phyloP scores from a whole-genome alignment of 23 red algal species.

The Agarophyton chilense region DNA sequence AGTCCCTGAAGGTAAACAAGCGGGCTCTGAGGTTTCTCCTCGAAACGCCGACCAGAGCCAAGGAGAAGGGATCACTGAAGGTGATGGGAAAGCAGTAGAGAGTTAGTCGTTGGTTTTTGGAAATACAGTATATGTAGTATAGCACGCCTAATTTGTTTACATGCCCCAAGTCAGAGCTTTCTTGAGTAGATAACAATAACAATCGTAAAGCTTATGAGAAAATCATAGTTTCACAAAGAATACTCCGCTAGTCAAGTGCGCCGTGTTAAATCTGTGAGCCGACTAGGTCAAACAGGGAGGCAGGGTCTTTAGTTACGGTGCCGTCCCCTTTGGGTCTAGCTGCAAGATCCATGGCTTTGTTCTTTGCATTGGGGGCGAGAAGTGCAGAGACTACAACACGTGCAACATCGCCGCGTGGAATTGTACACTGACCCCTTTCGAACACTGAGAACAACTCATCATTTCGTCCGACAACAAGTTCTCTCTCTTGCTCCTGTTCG shows the following conservation, averaged over 20 bases:
- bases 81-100: background rate
- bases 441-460: slow-evolving; percentile 73
- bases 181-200: background rate
- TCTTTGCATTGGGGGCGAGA: slow-evolving; percentile 41
- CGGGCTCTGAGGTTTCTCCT: background rate
- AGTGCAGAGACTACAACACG: slow-evolving; percentile 69
- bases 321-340: slow-evolving; percentile 63
- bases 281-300: slow-evolving; percentile 43
- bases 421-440: slow-evolving; percentile 14
- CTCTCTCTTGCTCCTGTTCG: slow-evolving; percentile 40
- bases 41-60: background rate
- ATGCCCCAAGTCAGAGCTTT: slow-evolving; percentile 3
- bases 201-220: background rate
- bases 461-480: slow-evolving; percentile 62
- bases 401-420: slow-evolving; percentile 85
- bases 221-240: background rate
- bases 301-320: slow-evolving; percentile 30
- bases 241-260: background rate
- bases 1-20: background rate
- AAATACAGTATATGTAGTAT: too few relatives aligned
- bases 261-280: slow-evolving; percentile 39
- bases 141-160: slow-evolving; percentile 15
- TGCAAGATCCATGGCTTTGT: slow-evolving; percentile 71
- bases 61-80: background rate
- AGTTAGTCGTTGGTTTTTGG: too few relatives aligned